These are phyloP conservation scores for Tetradesmus obliquus DNA, from an alignment of 139 green algal species.

Conservation along the genomic window DNA sequence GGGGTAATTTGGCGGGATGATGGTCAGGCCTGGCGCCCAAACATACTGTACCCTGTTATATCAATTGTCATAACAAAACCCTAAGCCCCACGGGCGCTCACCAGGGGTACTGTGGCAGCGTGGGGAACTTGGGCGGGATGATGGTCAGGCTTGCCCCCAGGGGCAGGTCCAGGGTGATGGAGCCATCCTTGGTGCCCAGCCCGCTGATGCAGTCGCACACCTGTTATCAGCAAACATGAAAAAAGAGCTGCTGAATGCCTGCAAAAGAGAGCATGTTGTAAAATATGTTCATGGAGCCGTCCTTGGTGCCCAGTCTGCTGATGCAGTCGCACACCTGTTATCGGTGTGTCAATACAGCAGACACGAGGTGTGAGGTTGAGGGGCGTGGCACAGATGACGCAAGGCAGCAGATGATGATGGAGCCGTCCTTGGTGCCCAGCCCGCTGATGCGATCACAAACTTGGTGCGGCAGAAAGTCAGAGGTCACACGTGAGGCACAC, in stretches of 20 bases:
- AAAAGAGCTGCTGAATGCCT: no score
- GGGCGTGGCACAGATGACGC: no score
- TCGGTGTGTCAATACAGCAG: no score
- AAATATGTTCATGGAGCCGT: neutral
- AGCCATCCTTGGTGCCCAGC: neutral
- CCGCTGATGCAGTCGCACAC: constrained; percentile 41
- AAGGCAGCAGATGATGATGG: neutral
- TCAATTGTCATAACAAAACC: no score
- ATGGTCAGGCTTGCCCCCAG: neutral
- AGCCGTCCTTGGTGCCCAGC: neutral
- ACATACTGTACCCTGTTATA: no score
- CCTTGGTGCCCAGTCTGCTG: neutral
- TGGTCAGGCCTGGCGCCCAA: neutral
- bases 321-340: constrained; percentile 36
- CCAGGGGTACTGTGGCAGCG: neutral
- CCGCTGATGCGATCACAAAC: constrained; percentile 35
- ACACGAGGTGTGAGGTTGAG: no score
- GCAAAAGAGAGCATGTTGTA: no score
- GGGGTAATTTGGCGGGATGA: no score
- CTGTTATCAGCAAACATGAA: neutral
- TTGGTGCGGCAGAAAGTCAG: no score
- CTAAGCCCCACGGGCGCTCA: neutral
- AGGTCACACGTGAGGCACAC: no score
- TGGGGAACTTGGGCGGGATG: neutral
- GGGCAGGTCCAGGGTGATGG: neutral